A percentile compares a stretch with the other conserved stretches of the same genome.
Evolutionary conservation across 805 yeast genomes (phyloP).

Genomic region (Suhomyces sp.): DNA sequence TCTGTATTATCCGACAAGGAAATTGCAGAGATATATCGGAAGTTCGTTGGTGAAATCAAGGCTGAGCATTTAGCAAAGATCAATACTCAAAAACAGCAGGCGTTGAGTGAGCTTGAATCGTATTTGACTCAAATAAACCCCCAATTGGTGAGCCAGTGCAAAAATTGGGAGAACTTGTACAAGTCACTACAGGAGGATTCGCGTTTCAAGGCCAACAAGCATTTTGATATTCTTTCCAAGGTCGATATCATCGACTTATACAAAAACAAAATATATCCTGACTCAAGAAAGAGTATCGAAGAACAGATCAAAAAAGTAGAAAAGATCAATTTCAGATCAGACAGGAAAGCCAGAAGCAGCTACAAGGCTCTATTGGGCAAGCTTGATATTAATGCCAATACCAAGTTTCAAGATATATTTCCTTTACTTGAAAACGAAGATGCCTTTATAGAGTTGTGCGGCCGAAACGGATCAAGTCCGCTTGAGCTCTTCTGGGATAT

Average conservation of each 20-base stretch:
- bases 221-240: constrained; percentile 48
- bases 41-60: constrained; percentile 44
- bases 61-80: constrained; percentile 21
- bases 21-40: constrained; percentile 52
- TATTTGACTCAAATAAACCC: constrained; percentile 44
- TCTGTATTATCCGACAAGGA: constrained; percentile 57
- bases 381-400: constrained; percentile 45
- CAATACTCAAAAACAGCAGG: constrained; percentile 39
- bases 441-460: constrained; percentile 60
- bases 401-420: constrained; percentile 59
- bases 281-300: constrained; percentile 17
- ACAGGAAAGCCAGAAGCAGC: constrained; percentile 62
- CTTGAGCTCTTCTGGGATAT: constrained; percentile 74
- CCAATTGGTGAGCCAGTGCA: constrained; percentile 20
- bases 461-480: constrained; percentile 75
- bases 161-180: constrained; percentile 40
- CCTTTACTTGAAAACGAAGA: constrained; percentile 50
- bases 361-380: constrained; percentile 49
- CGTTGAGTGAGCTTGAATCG: constrained; percentile 49
- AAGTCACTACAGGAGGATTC: constrained; percentile 39
- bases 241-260: constrained; percentile 60
- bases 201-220: constrained; percentile 58
- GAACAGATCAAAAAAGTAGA: constrained; percentile 22
- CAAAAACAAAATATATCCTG: constrained; percentile 35
- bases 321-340: constrained; percentile 48